A percentile compares a stretch with the other conserved stretches of the same genome.
These are phyloP conservation scores for Metschnikowia proteae DNA, from an alignment of 805 yeast species.

Conservation along the genomic window DNA sequence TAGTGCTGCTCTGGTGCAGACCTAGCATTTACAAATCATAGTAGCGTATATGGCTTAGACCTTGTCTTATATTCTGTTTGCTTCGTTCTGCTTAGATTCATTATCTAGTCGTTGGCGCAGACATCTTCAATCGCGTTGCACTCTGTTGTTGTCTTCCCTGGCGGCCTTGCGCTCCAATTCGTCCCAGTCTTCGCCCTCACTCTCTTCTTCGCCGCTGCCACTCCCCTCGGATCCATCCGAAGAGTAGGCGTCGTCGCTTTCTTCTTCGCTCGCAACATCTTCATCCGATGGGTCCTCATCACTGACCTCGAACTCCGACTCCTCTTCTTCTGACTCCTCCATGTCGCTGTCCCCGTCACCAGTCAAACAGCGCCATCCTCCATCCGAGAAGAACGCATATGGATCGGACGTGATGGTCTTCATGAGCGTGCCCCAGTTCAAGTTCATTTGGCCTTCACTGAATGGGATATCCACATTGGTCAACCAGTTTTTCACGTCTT, in stretches of 20 bases:
- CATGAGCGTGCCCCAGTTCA: conserved; percentile 95
- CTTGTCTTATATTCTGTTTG: not conserved
- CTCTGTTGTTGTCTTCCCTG: conserved; percentile 35
- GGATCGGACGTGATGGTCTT: conserved; percentile 91
- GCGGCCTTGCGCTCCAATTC: conserved; percentile 59
- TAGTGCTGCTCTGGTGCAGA: too few relatives aligned
- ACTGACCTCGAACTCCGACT: conserved; percentile 63
- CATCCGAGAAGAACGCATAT: conserved; percentile 85
- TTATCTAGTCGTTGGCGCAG: not conserved
- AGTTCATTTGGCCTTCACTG: conserved; percentile 91
- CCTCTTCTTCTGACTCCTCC: conserved; percentile 63
- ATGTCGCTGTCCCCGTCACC: conserved; percentile 77
- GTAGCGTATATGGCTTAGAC: too few relatives aligned
- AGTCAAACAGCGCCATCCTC: conserved; percentile 94
- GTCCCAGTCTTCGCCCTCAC: conserved; percentile 53
- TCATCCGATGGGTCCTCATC: conserved; percentile 62
- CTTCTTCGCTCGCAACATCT: conserved; percentile 54
- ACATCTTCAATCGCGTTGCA: conserved; percentile 11
- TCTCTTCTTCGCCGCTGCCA: conserved; percentile 33
- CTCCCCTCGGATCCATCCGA: conserved; percentile 33
- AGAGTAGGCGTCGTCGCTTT: conserved; percentile 35
- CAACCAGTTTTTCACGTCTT: conserved; percentile 92
- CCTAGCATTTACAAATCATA: too few relatives aligned
- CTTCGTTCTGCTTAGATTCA: too few relatives aligned
- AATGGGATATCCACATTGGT: conserved; percentile 96